Evolutionary conservation across 306 rosid species (phyloP).

Genomic region (peach (Prunus persica)): Prunus_persica_NCBIv2 NC_034009.1:46678501-46679000

Average conservation of each 20-base stretch:
- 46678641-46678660: no score
- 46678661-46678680: no score
- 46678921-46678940: conserved; percentile 73
- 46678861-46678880: conserved; percentile 65
- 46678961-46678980: conserved; percentile 28
- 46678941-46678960: conserved; percentile 47
- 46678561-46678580: no score
- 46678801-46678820: conserved; percentile 65
- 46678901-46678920: conserved; percentile 61
- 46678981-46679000: conserved; percentile 39
- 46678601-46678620: no score
- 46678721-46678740: not conserved
- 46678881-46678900: conserved; percentile 65
- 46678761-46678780: conserved; percentile 80
- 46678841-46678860: conserved; percentile 62
- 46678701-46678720: no score
- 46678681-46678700: no score
- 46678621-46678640: no score
- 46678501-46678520: no score
- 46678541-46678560: no score
- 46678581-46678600: no score
- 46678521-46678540: no score
- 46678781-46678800: conserved; percentile 74
- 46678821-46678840: conserved; percentile 58
- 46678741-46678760: conserved; percentile 68